Conservation (phyloP, 1,139 yeast species). For the Hanseniaspora uvarum region DNA sequence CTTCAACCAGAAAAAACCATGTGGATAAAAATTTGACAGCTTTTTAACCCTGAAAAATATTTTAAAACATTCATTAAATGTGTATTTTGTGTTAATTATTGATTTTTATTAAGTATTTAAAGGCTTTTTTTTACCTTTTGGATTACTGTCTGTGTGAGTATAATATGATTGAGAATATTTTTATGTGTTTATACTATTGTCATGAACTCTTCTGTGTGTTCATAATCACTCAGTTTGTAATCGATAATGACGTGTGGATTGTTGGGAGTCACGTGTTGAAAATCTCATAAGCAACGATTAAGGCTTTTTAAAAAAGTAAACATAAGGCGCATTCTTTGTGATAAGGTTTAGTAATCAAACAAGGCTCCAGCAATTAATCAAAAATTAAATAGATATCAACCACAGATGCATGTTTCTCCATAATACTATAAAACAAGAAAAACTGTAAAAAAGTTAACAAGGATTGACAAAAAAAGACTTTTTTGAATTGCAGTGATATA, state of each 20-base stretch:
- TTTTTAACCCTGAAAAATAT: constrained; percentile 18
- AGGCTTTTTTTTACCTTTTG: neutral
- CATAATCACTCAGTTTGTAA: no score
- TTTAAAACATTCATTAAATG: neutral
- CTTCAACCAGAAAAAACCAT: constrained; percentile 18
- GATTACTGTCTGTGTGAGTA: neutral
- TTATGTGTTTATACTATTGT: neutral
- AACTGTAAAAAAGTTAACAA: no score
- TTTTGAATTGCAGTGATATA: no score
- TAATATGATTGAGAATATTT: neutral
- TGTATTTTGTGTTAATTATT: neutral
- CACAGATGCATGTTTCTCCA: neutral
- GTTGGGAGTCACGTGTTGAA: neutral
- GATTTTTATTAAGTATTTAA: neutral
- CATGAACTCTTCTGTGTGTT: neutral
- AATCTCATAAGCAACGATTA: neutral
- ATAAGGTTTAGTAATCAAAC: neutral
- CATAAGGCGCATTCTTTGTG: neutral
- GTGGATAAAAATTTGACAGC: constrained; percentile 18
- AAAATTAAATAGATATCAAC: neutral
- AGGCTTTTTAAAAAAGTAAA: no score
- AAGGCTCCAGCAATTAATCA: neutral
- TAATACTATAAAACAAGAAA: neutral
- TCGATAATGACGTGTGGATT: no score
- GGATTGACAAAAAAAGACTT: neutral